These are phyloP conservation scores for Leccinum variicolor DNA, from an alignment of 768 basidiomycete genomes.

Conservation along the genomic window DNA sequence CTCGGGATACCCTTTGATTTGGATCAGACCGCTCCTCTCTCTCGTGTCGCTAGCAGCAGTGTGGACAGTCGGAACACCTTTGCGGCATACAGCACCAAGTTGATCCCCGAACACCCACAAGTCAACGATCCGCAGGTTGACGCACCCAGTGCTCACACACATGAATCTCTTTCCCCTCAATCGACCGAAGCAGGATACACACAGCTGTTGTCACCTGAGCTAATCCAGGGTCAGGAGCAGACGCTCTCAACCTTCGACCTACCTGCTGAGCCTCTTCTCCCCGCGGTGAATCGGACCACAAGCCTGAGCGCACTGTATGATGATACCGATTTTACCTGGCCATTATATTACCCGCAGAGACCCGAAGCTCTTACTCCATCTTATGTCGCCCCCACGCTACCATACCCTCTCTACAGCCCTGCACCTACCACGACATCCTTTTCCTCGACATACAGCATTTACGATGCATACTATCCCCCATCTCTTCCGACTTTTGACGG, in stretches of 20 bases:
- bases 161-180: too few relatives aligned
- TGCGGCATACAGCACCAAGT: background rate
- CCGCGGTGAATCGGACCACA: background rate
- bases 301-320: too few relatives aligned
- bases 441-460: background rate
- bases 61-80: background rate
- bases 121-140: background rate
- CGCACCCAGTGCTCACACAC: too few relatives aligned
- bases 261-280: background rate
- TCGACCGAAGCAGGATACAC: too few relatives aligned
- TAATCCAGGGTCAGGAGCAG: too few relatives aligned
- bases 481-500: background rate
- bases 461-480: background rate
- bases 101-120: background rate
- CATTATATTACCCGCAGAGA: background rate
- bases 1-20: background rate
- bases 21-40: background rate
- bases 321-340: background rate
- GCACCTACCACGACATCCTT: background rate
- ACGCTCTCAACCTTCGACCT: too few relatives aligned
- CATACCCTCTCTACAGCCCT: too few relatives aligned
- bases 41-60: background rate
- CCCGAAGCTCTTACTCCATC: background rate
- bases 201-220: too few relatives aligned
- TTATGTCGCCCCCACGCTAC: background rate